These are phyloP conservation scores for Patellaria atrata DNA, from an alignment of 495 filamentous ascomycete genomes.

Conservation along the genomic window DNA sequence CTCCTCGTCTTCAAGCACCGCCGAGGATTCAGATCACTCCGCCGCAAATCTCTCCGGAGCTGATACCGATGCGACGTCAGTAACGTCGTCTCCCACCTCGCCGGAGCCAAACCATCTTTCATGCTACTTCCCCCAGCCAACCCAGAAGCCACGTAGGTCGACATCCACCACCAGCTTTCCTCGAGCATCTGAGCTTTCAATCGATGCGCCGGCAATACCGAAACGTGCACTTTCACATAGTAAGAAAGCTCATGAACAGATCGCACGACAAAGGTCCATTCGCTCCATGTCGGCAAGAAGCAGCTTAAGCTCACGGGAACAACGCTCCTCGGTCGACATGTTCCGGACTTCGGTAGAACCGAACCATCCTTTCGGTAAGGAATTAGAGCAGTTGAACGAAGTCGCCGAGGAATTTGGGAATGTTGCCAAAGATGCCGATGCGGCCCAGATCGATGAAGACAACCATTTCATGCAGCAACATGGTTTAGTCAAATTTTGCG, in stretches of 20 bases:
- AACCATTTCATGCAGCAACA: conserved; percentile 41
- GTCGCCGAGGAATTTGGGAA: conserved; percentile 76
- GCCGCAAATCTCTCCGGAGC: conserved; percentile 41
- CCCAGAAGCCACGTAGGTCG: conserved; percentile 28
- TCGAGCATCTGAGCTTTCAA: conserved; percentile 4
- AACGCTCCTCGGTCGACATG: conserved; percentile 34
- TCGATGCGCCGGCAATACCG: conserved; percentile 36
- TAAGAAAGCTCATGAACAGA: conserved; percentile 56
- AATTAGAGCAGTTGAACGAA: conserved; percentile 60
- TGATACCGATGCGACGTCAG: conserved; percentile 58
- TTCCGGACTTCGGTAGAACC: conserved; percentile 22
- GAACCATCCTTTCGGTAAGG: conserved; percentile 48
- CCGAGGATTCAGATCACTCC: conserved; percentile 44
- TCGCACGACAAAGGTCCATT: conserved; percentile 52
- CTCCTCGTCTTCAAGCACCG: conserved; percentile 36
- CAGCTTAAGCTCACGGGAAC: conserved; percentile 32
- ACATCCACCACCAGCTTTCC: conserved; percentile 28
- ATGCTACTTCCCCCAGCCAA: conserved; percentile 54
- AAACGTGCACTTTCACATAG: conserved; percentile 69
- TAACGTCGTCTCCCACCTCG: conserved; percentile 41
- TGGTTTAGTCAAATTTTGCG: conserved; percentile 60
- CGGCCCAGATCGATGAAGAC: conserved; percentile 43
- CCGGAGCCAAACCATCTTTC: conserved; percentile 67
- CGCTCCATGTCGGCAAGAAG: conserved; percentile 36
- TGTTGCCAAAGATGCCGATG: conserved; percentile 29